phyloP scores from a whole-genome alignment of 2,329 filamentous ascomycete genomes.

The Falciphora oryzae region DNA sequence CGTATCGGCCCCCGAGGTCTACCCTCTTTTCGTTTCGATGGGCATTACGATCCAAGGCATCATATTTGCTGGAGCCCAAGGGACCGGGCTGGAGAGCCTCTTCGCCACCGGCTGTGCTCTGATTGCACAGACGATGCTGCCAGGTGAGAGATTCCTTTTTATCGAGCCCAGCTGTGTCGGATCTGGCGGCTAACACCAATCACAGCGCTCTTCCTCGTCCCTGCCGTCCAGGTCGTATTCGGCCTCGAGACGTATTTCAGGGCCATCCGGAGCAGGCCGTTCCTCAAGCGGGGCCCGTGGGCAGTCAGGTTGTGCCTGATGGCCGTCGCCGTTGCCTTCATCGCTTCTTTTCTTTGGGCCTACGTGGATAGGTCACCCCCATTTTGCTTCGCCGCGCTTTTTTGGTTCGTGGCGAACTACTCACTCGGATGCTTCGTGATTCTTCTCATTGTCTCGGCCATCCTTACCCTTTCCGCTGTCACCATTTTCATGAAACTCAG shows the following conservation, averaged over 20 bases:
- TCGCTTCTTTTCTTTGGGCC: conserved; percentile 55
- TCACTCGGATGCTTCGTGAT: conserved; percentile 51
- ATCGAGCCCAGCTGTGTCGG: neutral
- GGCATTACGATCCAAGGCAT: conserved; percentile 54
- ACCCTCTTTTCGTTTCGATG: conserved; percentile 51
- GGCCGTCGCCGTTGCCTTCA: conserved; percentile 41
- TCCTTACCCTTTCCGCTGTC: conserved; percentile 44
- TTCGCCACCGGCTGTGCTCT: conserved; percentile 46
- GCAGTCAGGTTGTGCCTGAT: conserved; percentile 51
- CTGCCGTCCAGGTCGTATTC: conserved; percentile 61
- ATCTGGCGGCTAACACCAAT: neutral
- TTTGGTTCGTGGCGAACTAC: conserved; percentile 61
- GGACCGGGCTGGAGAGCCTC: conserved; percentile 45
- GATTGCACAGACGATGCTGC: conserved; percentile 53
- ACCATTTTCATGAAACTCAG: conserved; percentile 53
- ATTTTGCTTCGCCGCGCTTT: conserved; percentile 60
- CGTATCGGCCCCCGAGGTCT: conserved; percentile 41
- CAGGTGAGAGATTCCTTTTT: conserved; percentile 37
- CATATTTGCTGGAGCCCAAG: conserved; percentile 51
- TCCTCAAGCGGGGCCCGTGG: conserved; percentile 54
- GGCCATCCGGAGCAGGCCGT: conserved; percentile 48
- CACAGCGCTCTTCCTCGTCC: conserved; percentile 47
- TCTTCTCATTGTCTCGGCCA: conserved; percentile 42
- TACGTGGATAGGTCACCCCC: conserved; percentile 48
- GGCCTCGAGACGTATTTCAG: conserved; percentile 55